Evolutionary conservation across 2,329 filamentous ascomycete genomes (phyloP).

Genomic region (Zymoseptoria brevis): DNA sequence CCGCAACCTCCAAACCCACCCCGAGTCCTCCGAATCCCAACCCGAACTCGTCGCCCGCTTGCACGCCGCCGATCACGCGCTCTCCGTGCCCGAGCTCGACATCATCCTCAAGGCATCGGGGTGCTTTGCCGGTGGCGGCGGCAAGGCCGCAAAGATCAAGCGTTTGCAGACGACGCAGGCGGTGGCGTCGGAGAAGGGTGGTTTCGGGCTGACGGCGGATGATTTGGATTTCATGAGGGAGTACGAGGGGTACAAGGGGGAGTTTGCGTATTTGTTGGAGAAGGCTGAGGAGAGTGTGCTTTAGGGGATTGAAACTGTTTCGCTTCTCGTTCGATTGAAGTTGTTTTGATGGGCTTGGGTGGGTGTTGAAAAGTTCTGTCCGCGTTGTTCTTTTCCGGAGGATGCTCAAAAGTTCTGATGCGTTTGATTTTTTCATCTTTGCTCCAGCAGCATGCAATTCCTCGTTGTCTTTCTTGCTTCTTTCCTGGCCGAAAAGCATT

Average conservation of each 20-base stretch:
- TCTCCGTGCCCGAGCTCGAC: constrained; percentile 13
- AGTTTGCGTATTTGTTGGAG: constrained; percentile 9
- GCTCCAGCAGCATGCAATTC: too few species aligned
- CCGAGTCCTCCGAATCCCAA: constrained; percentile 16
- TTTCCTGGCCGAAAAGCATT: too few species aligned
- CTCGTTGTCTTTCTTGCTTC: too few species aligned
- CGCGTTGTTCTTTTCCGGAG: too few species aligned
- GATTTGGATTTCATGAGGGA: constrained; percentile 17
- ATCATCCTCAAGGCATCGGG: constrained; percentile 9
- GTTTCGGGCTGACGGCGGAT: constrained; percentile 6
- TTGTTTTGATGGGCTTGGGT: too few species aligned
- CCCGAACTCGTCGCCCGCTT: constrained; percentile 25
- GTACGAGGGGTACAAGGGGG: constrained; percentile 18
- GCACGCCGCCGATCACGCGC: constrained; percentile 12
- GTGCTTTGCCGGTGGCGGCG: constrained; percentile 13
- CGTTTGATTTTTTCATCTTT: too few species aligned
- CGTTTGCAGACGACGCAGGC: constrained; percentile 25
- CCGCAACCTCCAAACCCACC: constrained; percentile 17
- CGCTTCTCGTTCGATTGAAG: too few species aligned
- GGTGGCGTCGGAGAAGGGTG: constrained; percentile 8
- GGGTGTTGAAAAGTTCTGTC: too few species aligned
- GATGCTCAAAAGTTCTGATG: too few species aligned
- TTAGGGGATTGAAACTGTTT: not conserved
- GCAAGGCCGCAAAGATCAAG: constrained; percentile 18
- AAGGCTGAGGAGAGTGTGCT: not conserved